These are phyloP conservation scores for Salvia splendens DNA, from an alignment of 257 asterid species.

Conservation along the genomic window DNA sequence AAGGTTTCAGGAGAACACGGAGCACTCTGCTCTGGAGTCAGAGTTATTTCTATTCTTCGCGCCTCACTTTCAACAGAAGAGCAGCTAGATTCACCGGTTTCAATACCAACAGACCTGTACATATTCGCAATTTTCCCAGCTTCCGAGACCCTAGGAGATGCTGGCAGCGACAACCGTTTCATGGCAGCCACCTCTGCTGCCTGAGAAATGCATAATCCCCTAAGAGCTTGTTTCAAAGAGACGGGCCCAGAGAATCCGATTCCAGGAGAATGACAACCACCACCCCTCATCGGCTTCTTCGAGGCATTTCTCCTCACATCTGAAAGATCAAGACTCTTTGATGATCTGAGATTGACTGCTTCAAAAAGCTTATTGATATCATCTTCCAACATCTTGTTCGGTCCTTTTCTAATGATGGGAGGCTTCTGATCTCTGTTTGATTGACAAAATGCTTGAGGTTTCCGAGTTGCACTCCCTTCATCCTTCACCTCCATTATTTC, in stretches of 20 bases:
- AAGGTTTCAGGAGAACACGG: conserved; percentile 39
- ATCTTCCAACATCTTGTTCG: conserved; percentile 36
- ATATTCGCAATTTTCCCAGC: conserved; percentile 46
- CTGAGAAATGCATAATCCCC: conserved; percentile 94
- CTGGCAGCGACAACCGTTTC: conserved; percentile 64
- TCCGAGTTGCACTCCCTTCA: conserved; percentile 29
- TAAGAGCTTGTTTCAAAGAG: conserved; percentile 80
- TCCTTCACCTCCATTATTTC: conserved; percentile 73
- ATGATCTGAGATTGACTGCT: conserved; percentile 43
- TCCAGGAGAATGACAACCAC: conserved; percentile 68
- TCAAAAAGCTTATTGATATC: conserved; percentile 61
- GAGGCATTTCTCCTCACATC: conserved; percentile 56
- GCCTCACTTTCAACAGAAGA: conserved; percentile 28
- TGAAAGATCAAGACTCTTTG: conserved; percentile 47
- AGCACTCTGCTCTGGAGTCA: conserved; percentile 48
- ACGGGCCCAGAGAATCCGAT: conserved; percentile 82
- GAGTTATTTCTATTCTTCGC: conserved; percentile 36
- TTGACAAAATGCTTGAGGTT: conserved; percentile 28
- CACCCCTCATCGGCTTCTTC: conserved; percentile 70
- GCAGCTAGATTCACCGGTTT: conserved; percentile 45
- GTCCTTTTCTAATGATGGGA: conserved; percentile 37
- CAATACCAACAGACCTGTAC: conserved; percentile 45
- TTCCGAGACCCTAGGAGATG: conserved; percentile 79
- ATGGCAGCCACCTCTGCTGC: conserved; percentile 90
- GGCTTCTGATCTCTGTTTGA: conserved; percentile 39